Evolutionary conservation across 2,329 filamentous ascomycete genomes (phyloP).

Genomic region (Ambrosiella cleistominuta): DNA sequence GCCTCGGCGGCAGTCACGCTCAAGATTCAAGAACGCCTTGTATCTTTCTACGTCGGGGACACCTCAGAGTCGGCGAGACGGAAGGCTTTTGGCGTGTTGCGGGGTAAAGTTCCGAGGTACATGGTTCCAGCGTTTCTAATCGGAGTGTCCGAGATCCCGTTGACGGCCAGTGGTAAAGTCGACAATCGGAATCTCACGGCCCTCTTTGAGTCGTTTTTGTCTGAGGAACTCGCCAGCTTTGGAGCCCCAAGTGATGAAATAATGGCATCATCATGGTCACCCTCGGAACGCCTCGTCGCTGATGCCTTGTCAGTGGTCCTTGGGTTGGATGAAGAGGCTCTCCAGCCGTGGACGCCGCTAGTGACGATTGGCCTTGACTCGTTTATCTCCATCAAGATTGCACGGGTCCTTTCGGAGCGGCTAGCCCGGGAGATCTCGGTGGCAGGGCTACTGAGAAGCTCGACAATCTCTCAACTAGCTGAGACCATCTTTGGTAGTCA

Average conservation of each 20-base stretch:
- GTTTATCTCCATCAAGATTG: conserved; percentile 57
- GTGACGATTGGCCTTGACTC: conserved; percentile 70
- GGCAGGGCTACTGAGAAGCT: conserved; percentile 50
- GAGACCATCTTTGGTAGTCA: background rate
- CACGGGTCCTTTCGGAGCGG: conserved; percentile 33
- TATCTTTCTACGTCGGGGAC: conserved; percentile 49
- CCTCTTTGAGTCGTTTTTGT: conserved; percentile 21
- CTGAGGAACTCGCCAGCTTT: background rate
- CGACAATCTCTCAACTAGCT: conserved; percentile 46
- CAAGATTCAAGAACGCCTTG: conserved; percentile 38
- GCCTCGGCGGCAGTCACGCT: conserved; percentile 49
- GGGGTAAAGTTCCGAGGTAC: conserved; percentile 46
- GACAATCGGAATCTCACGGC: conserved; percentile 34
- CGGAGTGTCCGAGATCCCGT: conserved; percentile 50
- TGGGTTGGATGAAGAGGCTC: conserved; percentile 24
- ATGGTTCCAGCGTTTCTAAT: conserved; percentile 66
- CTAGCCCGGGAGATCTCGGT: conserved; percentile 39
- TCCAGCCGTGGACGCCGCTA: conserved; percentile 54
- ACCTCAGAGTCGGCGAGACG: background rate
- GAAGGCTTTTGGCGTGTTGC: conserved; percentile 30
- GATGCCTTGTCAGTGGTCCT: conserved; percentile 34
- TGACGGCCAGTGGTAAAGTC: conserved; percentile 58
- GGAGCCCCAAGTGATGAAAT: no score
- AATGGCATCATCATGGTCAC: conserved; percentile 25
- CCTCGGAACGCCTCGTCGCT: conserved; percentile 38